Evolutionary conservation across 495 filamentous ascomycete genomes (phyloP).

Genomic region (Xylaria bambusicola): DNA sequence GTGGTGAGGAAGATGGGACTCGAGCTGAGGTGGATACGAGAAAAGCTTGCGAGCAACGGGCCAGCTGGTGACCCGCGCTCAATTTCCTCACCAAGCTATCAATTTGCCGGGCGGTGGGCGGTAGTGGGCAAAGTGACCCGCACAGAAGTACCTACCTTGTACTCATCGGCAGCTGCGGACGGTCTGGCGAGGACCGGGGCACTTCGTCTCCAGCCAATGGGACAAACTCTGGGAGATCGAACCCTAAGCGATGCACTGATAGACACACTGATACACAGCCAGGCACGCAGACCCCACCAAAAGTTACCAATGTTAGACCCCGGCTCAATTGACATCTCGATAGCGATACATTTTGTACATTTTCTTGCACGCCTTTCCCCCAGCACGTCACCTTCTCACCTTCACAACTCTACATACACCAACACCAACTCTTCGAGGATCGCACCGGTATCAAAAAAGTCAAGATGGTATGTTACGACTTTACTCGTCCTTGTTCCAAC

Average conservation of each 20-base stretch:
- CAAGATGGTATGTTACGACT: slow-evolving; percentile 55
- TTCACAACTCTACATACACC: slow-evolving; percentile 18
- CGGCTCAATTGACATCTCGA: slow-evolving; percentile 30
- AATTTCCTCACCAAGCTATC: slow-evolving; percentile 16
- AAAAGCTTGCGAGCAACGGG: slow-evolving; percentile 14
- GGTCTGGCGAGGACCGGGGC: not conserved
- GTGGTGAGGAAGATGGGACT: not conserved
- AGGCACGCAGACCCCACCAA: not conserved
- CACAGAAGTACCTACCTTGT: too few relatives aligned
- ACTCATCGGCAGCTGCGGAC: slow-evolving; percentile 12
- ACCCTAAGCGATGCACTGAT: slow-evolving; percentile 38
- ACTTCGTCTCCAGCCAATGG: slow-evolving; percentile 23
- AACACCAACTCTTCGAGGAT: slow-evolving; percentile 55
- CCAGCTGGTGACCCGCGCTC: not conserved
- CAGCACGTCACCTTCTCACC: slow-evolving; percentile 19
- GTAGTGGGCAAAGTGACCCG: too few relatives aligned
- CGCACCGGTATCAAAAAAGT: slow-evolving; percentile 49
- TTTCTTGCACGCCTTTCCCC: slow-evolving; percentile 27
- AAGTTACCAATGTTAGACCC: slow-evolving; percentile 3
- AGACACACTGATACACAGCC: slow-evolving; percentile 4
- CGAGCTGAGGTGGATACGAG: slow-evolving; percentile 2
- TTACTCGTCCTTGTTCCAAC: not conserved
- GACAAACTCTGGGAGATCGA: slow-evolving; percentile 30
- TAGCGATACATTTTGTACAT: slow-evolving; percentile 27
- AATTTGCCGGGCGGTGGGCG: too few relatives aligned